Percentiles rank a stretch among this genome's conserved stretches.
These are phyloP conservation scores for Colletotrichum sp. DNA, from an alignment of 2,329 filamentous ascomycete species.

Conservation along the genomic window DNA sequence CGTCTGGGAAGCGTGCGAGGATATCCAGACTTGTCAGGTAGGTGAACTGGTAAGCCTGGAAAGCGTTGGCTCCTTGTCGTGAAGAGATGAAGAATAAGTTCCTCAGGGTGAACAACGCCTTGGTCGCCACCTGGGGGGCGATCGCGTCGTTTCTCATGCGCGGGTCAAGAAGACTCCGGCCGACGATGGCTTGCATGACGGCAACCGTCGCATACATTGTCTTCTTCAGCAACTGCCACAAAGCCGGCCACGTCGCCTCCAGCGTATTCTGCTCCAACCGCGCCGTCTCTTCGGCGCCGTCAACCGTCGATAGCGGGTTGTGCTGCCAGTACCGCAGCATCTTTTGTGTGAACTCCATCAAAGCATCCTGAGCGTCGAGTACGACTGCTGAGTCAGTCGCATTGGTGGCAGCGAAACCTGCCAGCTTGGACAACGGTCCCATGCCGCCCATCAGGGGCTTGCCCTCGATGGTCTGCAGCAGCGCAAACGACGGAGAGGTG, in stretches of 20 bases:
- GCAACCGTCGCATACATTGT: slow-evolving; percentile 79
- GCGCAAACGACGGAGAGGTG: slow-evolving; percentile 63
- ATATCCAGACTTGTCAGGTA: slow-evolving; percentile 85
- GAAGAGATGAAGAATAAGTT: slow-evolving; percentile 84
- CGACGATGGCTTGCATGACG: slow-evolving; percentile 75
- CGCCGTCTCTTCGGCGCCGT: slow-evolving; percentile 68
- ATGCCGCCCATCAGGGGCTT: slow-evolving; percentile 70
- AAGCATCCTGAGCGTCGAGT: slow-evolving; percentile 60
- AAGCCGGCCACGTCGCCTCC: slow-evolving; percentile 68
- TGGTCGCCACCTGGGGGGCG: slow-evolving; percentile 71
- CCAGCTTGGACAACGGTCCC: slow-evolving; percentile 70
- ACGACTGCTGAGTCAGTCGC: slow-evolving; percentile 49
- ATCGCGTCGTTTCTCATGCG: slow-evolving; percentile 45
- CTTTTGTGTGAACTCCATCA: slow-evolving; percentile 70
- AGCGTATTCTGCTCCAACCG: slow-evolving; percentile 70
- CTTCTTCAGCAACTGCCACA: slow-evolving; percentile 80
- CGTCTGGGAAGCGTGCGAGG: slow-evolving; percentile 71
- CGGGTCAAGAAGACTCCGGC: slow-evolving; percentile 62
- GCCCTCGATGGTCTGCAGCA: slow-evolving; percentile 62
- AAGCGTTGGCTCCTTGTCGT: slow-evolving; percentile 73
- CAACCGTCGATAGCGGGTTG: slow-evolving; percentile 76
- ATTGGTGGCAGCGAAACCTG: slow-evolving; percentile 67
- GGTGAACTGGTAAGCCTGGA: slow-evolving; percentile 85
- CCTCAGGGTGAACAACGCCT: slow-evolving; percentile 75
- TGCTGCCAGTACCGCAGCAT: slow-evolving; percentile 76